Evolutionary conservation across 768 basidiomycete genomes (phyloP), one percentile per base, ranked within the genome.

Genomic region (Podaxis carcinomalis): DNA sequence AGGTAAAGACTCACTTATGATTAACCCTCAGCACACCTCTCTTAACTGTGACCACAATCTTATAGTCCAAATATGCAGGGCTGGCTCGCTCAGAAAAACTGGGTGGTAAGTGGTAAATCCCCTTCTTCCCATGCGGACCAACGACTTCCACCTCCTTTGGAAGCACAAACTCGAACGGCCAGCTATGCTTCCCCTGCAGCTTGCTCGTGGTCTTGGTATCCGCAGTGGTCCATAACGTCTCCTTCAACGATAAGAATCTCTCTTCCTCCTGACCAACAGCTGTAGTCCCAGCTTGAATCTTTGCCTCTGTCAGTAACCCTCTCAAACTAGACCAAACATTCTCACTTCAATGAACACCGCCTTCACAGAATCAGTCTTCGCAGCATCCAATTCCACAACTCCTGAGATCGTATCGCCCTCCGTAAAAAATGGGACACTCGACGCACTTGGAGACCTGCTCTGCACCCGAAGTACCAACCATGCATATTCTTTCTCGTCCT

Each of bases 51-150:
- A 82, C 80, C 13, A 77, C 68, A 6, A 85, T 65, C 65, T 75
- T 78, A 68, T 86, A 87, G 59, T 86, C 84, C 56, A 86, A 75
- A 63, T 83, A 85, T 14, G 76, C 81, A 1, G 80, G 78, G 49
- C 82, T 81, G 1, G 79, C 82, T 27, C 80, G 74, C 68, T 86
- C 84, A 0, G 81, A 78, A 63, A 84, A 86, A 39, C 72, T 80
- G 5, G 83, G 80, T 0, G 85, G 84, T 13, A 84, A 73, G 3
- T 70, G 72, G 52, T 80, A 82, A 4, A 57, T 59, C 11, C 71
- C 73, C 57, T 66, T 72, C 49, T 72, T 73, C 37, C 69, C 73
- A 57, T 66, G 62, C 27, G 62, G 54, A 4, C 78, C 75, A 32
- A 74, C 66, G 25, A 80, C 69, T 16, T 69, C 65, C 14, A 79